Evolutionary conservation across 140 eudicot species (phyloP).

Genomic region (Stevia rebaudiana): DNA sequence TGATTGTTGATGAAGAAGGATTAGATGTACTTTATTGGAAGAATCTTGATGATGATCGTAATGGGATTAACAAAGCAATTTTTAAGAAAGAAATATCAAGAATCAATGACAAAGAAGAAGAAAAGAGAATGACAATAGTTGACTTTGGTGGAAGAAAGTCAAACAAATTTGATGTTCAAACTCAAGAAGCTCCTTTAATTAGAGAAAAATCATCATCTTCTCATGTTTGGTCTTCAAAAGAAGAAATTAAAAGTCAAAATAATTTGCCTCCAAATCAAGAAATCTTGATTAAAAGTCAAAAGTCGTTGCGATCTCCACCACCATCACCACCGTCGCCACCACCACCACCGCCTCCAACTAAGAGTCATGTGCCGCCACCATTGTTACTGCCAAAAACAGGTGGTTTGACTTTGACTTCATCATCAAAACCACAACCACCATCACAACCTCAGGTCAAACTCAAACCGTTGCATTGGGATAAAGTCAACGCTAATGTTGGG

Average conservation of each 20-base stretch:
- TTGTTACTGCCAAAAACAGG: constrained; percentile 37
- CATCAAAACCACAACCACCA: constrained; percentile 44
- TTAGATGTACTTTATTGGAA: constrained; percentile 93
- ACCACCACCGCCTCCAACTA: constrained; percentile 39
- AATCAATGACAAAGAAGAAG: constrained; percentile 37
- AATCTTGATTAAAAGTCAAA: constrained; percentile 22
- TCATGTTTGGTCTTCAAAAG: constrained; percentile 42
- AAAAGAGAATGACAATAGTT: constrained; percentile 30
- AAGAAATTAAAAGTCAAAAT: constrained; percentile 24
- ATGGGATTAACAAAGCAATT: constrained; percentile 15
- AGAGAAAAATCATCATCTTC: constrained; percentile 67
- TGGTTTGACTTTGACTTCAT: constrained; percentile 30
- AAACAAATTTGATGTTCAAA: constrained; percentile 25
- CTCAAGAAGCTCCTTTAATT: constrained; percentile 61
- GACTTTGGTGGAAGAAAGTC: constrained; percentile 25
- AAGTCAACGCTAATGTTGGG: constrained; percentile 61
- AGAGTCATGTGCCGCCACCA: constrained; percentile 48
- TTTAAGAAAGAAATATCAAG: constrained; percentile 24
- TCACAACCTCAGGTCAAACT: constrained; percentile 55
- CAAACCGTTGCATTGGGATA: constrained; percentile 96
- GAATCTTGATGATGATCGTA: constrained; percentile 43
- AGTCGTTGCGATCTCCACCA: constrained; percentile 32
- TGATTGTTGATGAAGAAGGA: constrained; percentile 92
- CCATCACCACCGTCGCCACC: constrained; percentile 40
- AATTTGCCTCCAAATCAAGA: constrained; percentile 28